Evolutionary conservation across 805 yeast species (phyloP), one percentile per base, ranked within the genome.

Genomic region (Phaffomyces thermotolerans): DNA sequence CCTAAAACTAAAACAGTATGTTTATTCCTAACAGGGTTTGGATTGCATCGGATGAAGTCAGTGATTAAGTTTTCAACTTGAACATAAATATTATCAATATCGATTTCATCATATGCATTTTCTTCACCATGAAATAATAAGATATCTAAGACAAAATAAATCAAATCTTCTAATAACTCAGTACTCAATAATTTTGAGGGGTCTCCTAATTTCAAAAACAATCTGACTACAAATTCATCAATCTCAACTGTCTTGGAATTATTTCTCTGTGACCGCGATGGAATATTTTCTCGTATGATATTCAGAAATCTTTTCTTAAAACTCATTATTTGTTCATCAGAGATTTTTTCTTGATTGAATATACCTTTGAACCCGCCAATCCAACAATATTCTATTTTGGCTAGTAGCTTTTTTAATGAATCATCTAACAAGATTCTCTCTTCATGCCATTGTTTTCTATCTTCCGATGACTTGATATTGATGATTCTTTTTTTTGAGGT

Each of bases 381-480:
- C 90, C 96, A 86, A 43, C 67, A 64, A 20, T 60, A 59, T 43
- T 87, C 91, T 8, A 86, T 72, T 29, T 67, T 66, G 1, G 58
- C 53, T n/a, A 91, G 57, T n/a, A 89, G 60, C 2, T 59, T 60
- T 34, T 71, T 59, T 41, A 91, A 56, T 38, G 72, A 61, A 9
- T 66, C 58, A 59, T 91, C 96, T 15, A 89, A 64, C 0, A 60
- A 63, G 43, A 75, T 76, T 39, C 97, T 66, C 25, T 66, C 65
- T 34, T 71, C 69, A 95, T 97, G 93, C 96, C 97, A 91, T 8
- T 65, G 50, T 37, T 71, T 72, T 40, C 88, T 69, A 27, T 80
- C 83, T 35, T 78, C 81, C 37, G 73, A 69, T 0, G 87, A 71
- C 4, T 57, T 66, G 2, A 84, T 75, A 2, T 53, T 56, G 0